Evolutionary conservation across 495 filamentous ascomycete species (phyloP).

Genomic region (Podospora tetraspora): DNA sequence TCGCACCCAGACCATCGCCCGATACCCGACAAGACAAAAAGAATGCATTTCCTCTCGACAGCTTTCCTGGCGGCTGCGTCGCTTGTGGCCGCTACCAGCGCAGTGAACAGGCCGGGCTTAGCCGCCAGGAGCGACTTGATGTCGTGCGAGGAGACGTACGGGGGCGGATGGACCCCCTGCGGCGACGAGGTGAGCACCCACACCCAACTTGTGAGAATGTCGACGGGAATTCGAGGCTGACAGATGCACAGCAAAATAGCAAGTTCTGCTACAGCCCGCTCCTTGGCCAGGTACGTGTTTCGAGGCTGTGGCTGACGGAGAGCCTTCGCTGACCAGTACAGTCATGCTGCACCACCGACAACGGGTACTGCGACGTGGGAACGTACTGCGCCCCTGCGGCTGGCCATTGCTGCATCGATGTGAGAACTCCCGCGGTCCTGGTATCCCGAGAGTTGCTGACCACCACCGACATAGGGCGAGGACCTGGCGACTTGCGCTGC

Average conservation of each 20-base stretch:
- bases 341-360: constrained; percentile 38
- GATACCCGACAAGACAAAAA: neutral
- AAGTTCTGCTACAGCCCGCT: constrained; percentile 35
- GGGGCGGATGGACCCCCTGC: constrained; percentile 31
- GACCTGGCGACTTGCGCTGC: constrained; percentile 32
- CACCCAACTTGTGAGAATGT: neutral
- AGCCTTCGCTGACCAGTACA: constrained; percentile 17
- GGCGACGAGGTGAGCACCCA: constrained; percentile 23
- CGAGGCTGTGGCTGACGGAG: neutral
- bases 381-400: constrained; percentile 39
- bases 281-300: constrained; percentile 28
- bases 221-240: neutral
- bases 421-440: constrained; percentile 13
- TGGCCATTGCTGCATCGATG: constrained; percentile 39
- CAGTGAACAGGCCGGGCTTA: neutral
- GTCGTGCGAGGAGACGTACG: constrained; percentile 37
- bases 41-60: neutral
- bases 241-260: constrained; percentile 16
- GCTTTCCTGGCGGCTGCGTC: neutral
- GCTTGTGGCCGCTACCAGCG: neutral
- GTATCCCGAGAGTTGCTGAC: constrained; percentile 7
- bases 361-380: constrained; percentile 34
- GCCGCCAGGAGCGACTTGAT: constrained; percentile 12
- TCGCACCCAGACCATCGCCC: neutral
- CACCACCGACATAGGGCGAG: constrained; percentile 27